These are phyloP conservation scores for Fonsecaea erecta DNA, from an alignment of 2,329 filamentous ascomycete species.

Conservation along the genomic window DNA sequence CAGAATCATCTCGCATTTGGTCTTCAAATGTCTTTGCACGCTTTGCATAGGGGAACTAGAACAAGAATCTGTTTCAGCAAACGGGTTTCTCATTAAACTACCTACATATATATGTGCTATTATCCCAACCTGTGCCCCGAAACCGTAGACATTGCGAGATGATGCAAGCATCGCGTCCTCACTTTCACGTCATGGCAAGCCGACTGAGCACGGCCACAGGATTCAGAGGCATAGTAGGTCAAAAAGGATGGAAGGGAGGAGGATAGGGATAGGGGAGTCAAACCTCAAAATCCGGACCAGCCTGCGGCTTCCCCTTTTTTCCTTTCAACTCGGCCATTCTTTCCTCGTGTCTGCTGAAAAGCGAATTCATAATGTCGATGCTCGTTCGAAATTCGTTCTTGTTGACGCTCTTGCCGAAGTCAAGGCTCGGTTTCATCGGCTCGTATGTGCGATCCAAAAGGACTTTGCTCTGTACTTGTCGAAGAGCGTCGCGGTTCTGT, in stretches of 20 bases:
- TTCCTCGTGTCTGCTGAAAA: conserved; percentile 72
- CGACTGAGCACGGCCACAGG: conserved; percentile 31
- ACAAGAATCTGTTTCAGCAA: conserved; percentile 46
- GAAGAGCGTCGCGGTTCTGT: conserved; percentile 77
- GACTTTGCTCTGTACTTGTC: conserved; percentile 65
- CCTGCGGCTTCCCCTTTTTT: conserved; percentile 57
- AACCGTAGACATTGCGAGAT: conserved; percentile 27
- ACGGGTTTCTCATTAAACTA: conserved; percentile 46
- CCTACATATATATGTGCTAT: conserved; percentile 48
- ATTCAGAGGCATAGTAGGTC: conserved; percentile 20
- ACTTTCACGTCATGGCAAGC: conserved; percentile 15
- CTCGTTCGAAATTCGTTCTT: conserved; percentile 77
- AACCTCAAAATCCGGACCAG: conserved; percentile 81
- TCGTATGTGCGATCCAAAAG: conserved; percentile 55
- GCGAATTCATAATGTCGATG: conserved; percentile 94
- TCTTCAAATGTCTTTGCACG: conserved; percentile 70
- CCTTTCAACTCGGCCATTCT: conserved; percentile 56
- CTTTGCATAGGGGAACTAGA: conserved; percentile 85
- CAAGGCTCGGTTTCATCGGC: conserved; percentile 34
- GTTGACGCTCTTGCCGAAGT: conserved; percentile 33
- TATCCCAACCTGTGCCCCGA: conserved; percentile 32
- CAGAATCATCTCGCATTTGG: conserved; percentile 50
- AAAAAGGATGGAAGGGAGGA: conserved; percentile 40
- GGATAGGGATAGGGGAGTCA: conserved; percentile 60
- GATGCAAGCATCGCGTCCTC: conserved; percentile 6